These are phyloP conservation scores for Hemisphaericaspora xylofermentans DNA, from an alignment of 1,139 yeast genomes.

Conservation along the genomic window DNA sequence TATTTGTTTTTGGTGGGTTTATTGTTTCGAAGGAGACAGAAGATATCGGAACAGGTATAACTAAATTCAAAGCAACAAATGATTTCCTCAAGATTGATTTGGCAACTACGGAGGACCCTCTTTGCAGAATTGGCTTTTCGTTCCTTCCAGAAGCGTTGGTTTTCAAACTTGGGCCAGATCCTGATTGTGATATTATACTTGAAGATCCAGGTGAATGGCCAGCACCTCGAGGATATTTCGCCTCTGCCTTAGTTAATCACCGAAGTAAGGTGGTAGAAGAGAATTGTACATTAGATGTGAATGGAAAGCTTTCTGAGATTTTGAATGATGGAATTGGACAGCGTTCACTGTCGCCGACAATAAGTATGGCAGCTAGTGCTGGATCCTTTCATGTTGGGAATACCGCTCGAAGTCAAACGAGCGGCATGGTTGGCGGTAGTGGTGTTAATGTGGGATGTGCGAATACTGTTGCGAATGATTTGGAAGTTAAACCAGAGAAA, in stretches of 20 bases:
- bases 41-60: constrained; percentile 19
- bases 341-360: not conserved
- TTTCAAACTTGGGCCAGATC: constrained; percentile 12
- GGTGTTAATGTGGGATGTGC: constrained; percentile 1
- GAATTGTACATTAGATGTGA: constrained; percentile 18
- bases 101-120: constrained; percentile 14
- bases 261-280: constrained; percentile 17
- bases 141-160: constrained; percentile 28
- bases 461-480: constrained; percentile 4
- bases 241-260: constrained; percentile 30
- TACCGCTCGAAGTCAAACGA: not conserved
- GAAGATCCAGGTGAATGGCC: constrained; percentile 28
- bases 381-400: constrained; percentile 18
- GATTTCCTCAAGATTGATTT: constrained; percentile 41
- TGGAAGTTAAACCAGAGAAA: constrained; percentile 17
- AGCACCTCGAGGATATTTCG: constrained; percentile 43
- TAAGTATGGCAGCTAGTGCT: constrained; percentile 10
- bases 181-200: constrained; percentile 11
- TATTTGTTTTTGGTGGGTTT: constrained; percentile 47
- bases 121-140: constrained; percentile 10
- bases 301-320: not conserved
- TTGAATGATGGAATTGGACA: not conserved
- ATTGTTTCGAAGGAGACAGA: constrained; percentile 10
- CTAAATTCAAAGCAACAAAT: constrained; percentile 31
- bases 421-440: not conserved